phyloP scores from a whole-genome alignment of 139 green algal genomes.

The Gonium pectorale region DNA sequence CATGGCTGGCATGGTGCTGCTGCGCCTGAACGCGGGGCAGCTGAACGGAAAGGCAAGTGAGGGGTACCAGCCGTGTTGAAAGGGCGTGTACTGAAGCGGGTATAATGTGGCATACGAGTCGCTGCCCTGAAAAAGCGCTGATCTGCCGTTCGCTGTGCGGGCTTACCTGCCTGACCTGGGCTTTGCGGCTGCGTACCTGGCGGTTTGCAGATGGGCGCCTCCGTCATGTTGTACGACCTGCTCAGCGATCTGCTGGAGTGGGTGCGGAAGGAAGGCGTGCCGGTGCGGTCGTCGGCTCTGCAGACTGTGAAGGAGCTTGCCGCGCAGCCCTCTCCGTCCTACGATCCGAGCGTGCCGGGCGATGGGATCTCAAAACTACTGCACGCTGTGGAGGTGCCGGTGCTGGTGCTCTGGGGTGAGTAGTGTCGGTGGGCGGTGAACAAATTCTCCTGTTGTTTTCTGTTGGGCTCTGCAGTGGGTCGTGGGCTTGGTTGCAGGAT shows the following conservation, averaged over 20 bases:
- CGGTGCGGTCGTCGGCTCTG: not conserved
- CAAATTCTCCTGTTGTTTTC: too few species aligned
- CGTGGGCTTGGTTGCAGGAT: too few species aligned
- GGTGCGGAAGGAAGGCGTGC: not conserved
- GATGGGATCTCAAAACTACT: not conserved
- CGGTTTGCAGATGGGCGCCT: too few species aligned
- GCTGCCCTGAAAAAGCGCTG: not conserved
- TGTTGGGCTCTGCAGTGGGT: too few species aligned
- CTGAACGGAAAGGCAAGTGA: not conserved
- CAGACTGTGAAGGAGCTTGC: not conserved
- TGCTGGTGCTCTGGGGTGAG: constrained; percentile 25
- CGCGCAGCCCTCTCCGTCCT: not conserved
- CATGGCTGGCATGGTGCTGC: constrained; percentile 10
- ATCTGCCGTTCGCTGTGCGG: not conserved
- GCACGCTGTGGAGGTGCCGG: constrained; percentile 11
- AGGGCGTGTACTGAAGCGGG: too few species aligned
- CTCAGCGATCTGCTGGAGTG: not conserved
- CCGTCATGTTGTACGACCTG: not conserved
- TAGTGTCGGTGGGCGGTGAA: too few species aligned
- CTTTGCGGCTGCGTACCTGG: not conserved
- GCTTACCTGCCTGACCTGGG: not conserved
- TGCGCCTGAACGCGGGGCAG: not conserved
- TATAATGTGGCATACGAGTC: too few species aligned
- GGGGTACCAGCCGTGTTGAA: too few species aligned
- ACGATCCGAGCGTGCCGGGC: not conserved